phyloP scores from a whole-genome alignment of 1,284 basidiomycete genomes.

The Cutaneotrichosporon cyanovorans region DNA sequence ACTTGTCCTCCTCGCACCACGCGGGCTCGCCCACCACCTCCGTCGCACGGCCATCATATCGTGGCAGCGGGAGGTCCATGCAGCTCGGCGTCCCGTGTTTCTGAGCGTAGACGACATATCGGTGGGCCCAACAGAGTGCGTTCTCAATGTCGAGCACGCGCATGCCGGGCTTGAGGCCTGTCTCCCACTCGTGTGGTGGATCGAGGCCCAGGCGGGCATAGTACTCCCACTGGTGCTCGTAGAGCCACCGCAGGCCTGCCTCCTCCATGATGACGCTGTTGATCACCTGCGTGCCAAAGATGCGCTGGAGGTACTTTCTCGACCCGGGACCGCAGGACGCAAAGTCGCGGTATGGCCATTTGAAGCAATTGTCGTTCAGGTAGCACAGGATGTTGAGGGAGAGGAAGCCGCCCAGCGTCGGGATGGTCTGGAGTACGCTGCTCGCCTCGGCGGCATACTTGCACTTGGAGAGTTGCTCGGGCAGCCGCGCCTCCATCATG shows the following conservation, averaged over 20 bases:
- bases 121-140: constrained; percentile 31
- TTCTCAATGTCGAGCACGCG: constrained; percentile 30
- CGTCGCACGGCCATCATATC: constrained; percentile 5
- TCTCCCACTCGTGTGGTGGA: constrained; percentile 24
- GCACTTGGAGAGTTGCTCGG: constrained; percentile 12
- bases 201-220: constrained; percentile 23
- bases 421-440: constrained; percentile 20
- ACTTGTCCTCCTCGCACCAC: constrained; percentile 24
- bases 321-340: constrained; percentile 31
- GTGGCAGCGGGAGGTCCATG: constrained; percentile 12
- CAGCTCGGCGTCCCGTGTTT: constrained; percentile 9
- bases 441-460: constrained; percentile 28
- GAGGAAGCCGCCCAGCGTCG: constrained; percentile 27
- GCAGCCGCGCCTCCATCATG: constrained; percentile 23
- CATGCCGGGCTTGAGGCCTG: constrained; percentile 26
- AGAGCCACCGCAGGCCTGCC: constrained; percentile 29
- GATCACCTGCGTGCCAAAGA: constrained; percentile 22
- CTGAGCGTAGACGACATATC: constrained; percentile 20
- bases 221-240: constrained; percentile 28
- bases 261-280: constrained; percentile 25
- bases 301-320: constrained; percentile 15
- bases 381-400: constrained; percentile 23
- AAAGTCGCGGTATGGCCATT: constrained; percentile 23
- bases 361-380: constrained; percentile 22
- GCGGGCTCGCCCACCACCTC: constrained; percentile 13